Evolutionary conservation across 805 yeast genomes (phyloP).

Genomic region (Yarrowia deformans): DNA sequence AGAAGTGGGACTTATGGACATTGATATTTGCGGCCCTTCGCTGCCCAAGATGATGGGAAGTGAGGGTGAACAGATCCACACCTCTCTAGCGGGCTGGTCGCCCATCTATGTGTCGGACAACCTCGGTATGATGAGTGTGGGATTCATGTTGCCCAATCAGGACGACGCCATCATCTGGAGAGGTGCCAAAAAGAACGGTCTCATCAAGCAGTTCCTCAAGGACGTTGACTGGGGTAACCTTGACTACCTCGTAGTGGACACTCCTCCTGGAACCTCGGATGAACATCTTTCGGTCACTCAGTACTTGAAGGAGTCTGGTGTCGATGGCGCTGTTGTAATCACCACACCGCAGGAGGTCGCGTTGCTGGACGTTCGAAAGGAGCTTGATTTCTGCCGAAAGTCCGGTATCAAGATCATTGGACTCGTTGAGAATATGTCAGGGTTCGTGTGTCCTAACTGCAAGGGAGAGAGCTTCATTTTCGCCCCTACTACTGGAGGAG

Average conservation of each 20-base stretch:
- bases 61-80: conserved; percentile 82
- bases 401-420: conserved; percentile 89
- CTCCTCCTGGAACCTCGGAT: conserved; percentile 99
- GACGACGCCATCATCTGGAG: conserved; percentile 97
- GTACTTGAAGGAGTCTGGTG: conserved; percentile 85
- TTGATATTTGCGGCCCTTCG: conserved; percentile 98
- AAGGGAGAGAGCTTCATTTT: conserved; percentile 88
- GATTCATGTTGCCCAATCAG: conserved; percentile 89
- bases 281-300: conserved; percentile 92
- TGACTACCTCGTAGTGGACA: conserved; percentile 89
- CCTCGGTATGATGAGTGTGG: conserved; percentile 93
- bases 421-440: conserved; percentile 96
- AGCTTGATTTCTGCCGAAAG: conserved; percentile 90
- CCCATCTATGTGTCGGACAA: conserved; percentile 97
- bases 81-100: conserved; percentile 92
- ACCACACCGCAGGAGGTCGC: conserved; percentile 99
- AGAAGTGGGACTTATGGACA: conserved; percentile 96
- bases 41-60: conserved; percentile 95
- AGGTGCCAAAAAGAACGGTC: conserved; percentile 92
- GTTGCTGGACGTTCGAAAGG: conserved; percentile 90
- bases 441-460: conserved; percentile 96
- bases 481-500: conserved; percentile 97
- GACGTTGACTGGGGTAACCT: conserved; percentile 92
- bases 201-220: conserved; percentile 90
- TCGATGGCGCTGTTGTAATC: conserved; percentile 93